These are phyloP conservation scores for Setaria italica DNA, from an alignment of 202 grass and related monocot species.

Conservation along the genomic window DNA sequence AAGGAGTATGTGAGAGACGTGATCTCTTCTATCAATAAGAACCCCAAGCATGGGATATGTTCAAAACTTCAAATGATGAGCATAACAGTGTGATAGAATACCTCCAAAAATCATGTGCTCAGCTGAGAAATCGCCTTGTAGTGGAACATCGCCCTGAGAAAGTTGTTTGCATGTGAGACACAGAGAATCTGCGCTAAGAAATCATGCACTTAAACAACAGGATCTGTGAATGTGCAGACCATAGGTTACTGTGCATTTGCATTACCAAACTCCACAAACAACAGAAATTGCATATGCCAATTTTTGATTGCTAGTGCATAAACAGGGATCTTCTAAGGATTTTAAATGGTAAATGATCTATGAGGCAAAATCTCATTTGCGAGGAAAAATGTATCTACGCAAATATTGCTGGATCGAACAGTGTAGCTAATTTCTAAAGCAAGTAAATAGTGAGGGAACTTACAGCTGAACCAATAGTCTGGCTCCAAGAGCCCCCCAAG, in stretches of 20 bases:
- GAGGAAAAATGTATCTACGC: not conserved
- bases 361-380: not conserved
- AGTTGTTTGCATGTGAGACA: conserved; percentile 29
- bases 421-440: conserved; percentile 28
- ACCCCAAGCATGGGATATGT: not conserved
- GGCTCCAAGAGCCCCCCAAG: conserved; percentile 91
- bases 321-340: not conserved
- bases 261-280: conserved; percentile 13
- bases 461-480: conserved; percentile 87
- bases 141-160: conserved; percentile 82
- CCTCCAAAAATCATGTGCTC: conserved; percentile 99
- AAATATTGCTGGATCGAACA: not conserved
- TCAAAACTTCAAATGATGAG: not conserved
- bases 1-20: not conserved
- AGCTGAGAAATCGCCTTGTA: conserved; percentile 95
- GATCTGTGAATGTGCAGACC: not conserved
- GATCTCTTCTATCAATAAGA: conserved; percentile 25
- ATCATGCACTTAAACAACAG: not conserved
- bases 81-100: conserved; percentile 35
- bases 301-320: not conserved
- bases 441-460: conserved; percentile 40
- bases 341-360: conserved; percentile 9
- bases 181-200: conserved; percentile 5
- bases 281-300: not conserved
- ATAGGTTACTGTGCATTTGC: conserved; percentile 2